Percentiles rank a stretch among this genome's conserved stretches.
phyloP scores from a whole-genome alignment of 495 filamentous ascomycete genomes.

The Lichenothelia convexa region DNA sequence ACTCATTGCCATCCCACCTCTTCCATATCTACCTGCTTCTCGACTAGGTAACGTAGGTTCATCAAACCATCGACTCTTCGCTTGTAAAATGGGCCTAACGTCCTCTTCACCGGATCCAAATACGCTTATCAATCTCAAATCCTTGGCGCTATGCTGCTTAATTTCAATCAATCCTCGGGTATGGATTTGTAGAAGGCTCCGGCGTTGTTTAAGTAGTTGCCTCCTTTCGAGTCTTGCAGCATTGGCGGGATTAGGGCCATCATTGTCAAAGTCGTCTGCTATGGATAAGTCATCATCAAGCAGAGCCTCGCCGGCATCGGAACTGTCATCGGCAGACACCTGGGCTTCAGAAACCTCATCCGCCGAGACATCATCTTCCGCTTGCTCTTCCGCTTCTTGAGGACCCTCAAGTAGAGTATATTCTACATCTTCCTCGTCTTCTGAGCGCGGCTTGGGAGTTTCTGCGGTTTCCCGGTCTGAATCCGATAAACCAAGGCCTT shows the following conservation, averaged over 20 bases:
- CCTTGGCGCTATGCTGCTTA: background rate
- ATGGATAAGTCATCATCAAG: conserved; percentile 1
- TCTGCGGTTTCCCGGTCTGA: too few species aligned
- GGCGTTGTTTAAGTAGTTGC: too few species aligned
- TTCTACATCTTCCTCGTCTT: too few species aligned
- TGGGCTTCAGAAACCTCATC: conserved; percentile 4
- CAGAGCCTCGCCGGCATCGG: background rate
- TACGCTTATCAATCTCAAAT: background rate
- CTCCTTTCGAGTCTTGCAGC: too few species aligned
- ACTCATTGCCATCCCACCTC: conserved; percentile 20
- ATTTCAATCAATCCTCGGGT: conserved; percentile 1
- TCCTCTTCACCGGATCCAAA: conserved; percentile 21
- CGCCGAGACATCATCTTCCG: conserved; percentile 2
- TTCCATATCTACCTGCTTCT: conserved; percentile 15
- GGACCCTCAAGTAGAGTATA: too few species aligned
- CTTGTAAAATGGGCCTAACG: conserved; percentile 24
- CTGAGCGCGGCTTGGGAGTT: background rate
- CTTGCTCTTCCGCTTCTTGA: background rate
- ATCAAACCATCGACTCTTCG: conserved; percentile 29
- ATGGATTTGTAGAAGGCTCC: too few species aligned
- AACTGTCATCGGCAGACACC: background rate
- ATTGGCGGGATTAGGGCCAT: background rate
- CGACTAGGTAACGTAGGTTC: conserved; percentile 34
- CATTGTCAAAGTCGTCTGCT: conserved; percentile 4
- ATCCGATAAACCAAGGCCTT: conserved; percentile 10